phyloP scores from a whole-genome alignment of 495 filamentous ascomycete species.

The Penicillium roqueforti region DNA sequence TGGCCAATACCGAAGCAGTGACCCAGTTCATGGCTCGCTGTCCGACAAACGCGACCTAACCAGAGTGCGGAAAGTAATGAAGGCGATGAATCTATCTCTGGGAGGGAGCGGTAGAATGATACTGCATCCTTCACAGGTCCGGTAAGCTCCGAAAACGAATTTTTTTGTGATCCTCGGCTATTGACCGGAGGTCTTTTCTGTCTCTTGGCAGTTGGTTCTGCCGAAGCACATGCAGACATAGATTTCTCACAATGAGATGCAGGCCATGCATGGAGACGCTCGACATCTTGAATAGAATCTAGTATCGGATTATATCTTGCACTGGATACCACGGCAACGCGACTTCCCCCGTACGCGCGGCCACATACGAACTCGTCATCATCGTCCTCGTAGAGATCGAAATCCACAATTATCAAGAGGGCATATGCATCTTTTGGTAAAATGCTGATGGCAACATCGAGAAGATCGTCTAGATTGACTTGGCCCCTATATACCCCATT shows the following conservation, averaged over 20 bases:
- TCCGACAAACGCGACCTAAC: constrained; percentile 54
- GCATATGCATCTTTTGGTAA: constrained; percentile 59
- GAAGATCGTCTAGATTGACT: constrained; percentile 59
- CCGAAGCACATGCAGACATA: constrained; percentile 26
- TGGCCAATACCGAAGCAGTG: constrained; percentile 65
- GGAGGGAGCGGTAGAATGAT: constrained; percentile 6
- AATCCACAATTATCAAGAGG: constrained; percentile 51
- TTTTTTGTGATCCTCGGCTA: not conserved
- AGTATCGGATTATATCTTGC: constrained; percentile 56
- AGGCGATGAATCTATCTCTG: not conserved
- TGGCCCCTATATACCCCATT: constrained; percentile 48
- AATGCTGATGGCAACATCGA: constrained; percentile 53
- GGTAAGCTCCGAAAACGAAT: not conserved
- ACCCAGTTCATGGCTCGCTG: constrained; percentile 59
- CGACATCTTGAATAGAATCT: constrained; percentile 42
- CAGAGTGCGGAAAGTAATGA: constrained; percentile 34
- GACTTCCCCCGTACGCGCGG: constrained; percentile 59
- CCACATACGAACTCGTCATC: constrained; percentile 67
- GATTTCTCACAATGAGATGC: constrained; percentile 55
- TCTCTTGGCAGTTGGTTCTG: not conserved
- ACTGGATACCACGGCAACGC: constrained; percentile 56
- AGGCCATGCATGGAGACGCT: constrained; percentile 58
- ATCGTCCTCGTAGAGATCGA: constrained; percentile 64
- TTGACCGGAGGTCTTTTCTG: not conserved
- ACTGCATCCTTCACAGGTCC: constrained; percentile 10